Conservation (phyloP, 1,139 yeast genomes). For the Pichia sp. region DNA sequence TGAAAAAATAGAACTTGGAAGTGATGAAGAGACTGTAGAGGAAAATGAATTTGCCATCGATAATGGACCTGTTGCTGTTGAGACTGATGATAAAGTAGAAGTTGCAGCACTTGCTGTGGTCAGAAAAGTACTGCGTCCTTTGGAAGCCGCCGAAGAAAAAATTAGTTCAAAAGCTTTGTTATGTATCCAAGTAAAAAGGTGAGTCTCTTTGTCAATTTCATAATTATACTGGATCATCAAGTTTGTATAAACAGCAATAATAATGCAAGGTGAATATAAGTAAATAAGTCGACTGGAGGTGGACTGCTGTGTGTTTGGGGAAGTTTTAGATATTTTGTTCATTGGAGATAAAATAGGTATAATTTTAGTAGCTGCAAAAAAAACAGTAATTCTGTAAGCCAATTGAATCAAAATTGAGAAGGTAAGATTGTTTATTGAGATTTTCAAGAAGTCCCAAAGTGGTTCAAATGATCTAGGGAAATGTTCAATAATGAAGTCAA, state of each 20-base stretch:
- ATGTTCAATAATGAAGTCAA: slow-evolving; percentile 34
- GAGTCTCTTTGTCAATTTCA: slow-evolving; percentile 46
- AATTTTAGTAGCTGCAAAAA: slow-evolving; percentile 90
- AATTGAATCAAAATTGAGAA: slow-evolving; percentile 77
- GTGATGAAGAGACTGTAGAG: slow-evolving; percentile 3
- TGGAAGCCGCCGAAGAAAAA: background rate
- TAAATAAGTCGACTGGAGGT: slow-evolving; percentile 58
- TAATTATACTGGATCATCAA: slow-evolving; percentile 86
- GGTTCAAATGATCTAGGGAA: slow-evolving; percentile 59
- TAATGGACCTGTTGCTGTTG: background rate
- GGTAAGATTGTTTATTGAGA: slow-evolving; percentile 71
- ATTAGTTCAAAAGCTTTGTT: slow-evolving; percentile 13
- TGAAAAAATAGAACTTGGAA: slow-evolving; percentile 3
- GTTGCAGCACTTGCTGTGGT: background rate
- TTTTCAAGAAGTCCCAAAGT: slow-evolving; percentile 62
- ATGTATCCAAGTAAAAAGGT: slow-evolving; percentile 29
- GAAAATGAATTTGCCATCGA: background rate
- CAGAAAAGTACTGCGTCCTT: background rate
- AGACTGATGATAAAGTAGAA: background rate
- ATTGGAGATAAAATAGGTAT: slow-evolving; percentile 67
- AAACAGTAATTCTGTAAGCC: slow-evolving; percentile 80
- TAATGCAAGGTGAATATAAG: slow-evolving; percentile 88
- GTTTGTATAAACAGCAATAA: slow-evolving; percentile 93
- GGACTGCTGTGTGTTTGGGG: slow-evolving; percentile 16
- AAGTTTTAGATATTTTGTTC: slow-evolving; percentile 17